Percentiles rank a stretch among this genome's conserved stretches.
These are phyloP conservation scores for Ganoderma boninense DNA, from an alignment of 1,284 basidiomycete species.

Conservation along the genomic window DNA sequence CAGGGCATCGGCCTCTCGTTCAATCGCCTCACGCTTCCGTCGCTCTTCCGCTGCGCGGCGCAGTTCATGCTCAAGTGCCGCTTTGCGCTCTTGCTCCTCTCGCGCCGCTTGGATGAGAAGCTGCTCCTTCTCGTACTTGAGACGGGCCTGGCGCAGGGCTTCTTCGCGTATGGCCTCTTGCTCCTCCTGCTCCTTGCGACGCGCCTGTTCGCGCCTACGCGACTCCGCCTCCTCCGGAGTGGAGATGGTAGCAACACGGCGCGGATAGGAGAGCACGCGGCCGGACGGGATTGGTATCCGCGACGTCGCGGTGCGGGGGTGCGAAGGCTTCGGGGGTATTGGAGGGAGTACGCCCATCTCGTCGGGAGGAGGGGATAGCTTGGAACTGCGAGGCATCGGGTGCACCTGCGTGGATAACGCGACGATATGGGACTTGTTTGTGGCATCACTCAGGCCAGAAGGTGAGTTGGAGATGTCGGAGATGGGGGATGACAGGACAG, in stretches of 20 bases:
- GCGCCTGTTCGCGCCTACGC: constrained; percentile 31
- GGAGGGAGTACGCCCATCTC: constrained; percentile 21
- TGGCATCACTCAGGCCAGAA: constrained; percentile 14
- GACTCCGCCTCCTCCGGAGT: constrained; percentile 34
- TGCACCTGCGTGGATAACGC: constrained; percentile 26
- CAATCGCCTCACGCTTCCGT: constrained; percentile 53
- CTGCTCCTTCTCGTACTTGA: constrained; percentile 57
- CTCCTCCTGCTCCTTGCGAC: constrained; percentile 54
- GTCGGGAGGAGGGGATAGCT: constrained; percentile 24
- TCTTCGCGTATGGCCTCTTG: constrained; percentile 57
- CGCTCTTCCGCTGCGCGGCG: constrained; percentile 55
- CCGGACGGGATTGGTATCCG: constrained; percentile 33
- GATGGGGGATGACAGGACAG: constrained; percentile 29
- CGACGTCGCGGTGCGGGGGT: constrained; percentile 28
- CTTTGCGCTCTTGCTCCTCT: constrained; percentile 57
- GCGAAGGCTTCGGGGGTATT: constrained; percentile 25
- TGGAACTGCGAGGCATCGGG: constrained; percentile 21
- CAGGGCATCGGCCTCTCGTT: constrained; percentile 60
- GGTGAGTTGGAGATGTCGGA: constrained; percentile 12
- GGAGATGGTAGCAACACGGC: constrained; percentile 30
- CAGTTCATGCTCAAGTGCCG: constrained; percentile 58
- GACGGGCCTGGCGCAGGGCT: constrained; percentile 54
- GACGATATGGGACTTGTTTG: constrained; percentile 21
- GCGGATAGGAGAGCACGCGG: constrained; percentile 18
- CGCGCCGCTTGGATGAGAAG: constrained; percentile 54